Evolutionary conservation across 163 green algal species (phyloP).

Genomic region (Scenedesmus sp.): DNA sequence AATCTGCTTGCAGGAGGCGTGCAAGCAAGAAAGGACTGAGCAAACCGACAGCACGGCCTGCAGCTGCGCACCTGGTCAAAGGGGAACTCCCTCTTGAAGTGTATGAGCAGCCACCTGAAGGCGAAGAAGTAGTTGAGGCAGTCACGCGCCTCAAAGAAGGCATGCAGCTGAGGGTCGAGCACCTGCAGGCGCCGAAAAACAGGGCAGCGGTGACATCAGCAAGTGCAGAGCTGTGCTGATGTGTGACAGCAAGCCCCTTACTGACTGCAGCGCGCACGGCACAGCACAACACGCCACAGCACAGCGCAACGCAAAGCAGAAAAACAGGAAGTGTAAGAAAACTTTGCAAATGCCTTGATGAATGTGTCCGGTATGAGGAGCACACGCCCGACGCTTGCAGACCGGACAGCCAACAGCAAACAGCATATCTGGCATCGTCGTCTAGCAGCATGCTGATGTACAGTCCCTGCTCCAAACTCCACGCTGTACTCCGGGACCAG

Average conservation of each 20-base stretch:
- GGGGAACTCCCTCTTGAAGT: constrained; percentile 89
- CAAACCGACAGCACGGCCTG: not conserved
- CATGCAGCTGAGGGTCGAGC: constrained; percentile 73
- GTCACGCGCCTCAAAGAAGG: constrained; percentile 76
- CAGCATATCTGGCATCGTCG: too few species aligned
- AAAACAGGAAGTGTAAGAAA: too few species aligned
- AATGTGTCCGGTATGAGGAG: not conserved
- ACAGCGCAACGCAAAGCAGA: too few species aligned
- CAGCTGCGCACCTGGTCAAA: constrained; percentile 39
- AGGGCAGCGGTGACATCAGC: not conserved
- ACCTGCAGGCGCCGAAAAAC: not conserved
- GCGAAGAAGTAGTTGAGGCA: constrained; percentile 91
- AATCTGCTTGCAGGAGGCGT: too few species aligned
- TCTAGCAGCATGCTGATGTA: not conserved
- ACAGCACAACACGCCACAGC: too few species aligned
- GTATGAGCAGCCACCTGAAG: constrained; percentile 92
- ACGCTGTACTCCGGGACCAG: too few species aligned
- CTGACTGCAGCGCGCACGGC: too few species aligned
- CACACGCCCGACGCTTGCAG: not conserved
- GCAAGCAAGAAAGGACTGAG: not conserved
- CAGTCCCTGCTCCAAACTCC: too few species aligned
- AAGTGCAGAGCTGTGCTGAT: not conserved
- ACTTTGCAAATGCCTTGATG: too few species aligned
- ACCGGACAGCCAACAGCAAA: not conserved
- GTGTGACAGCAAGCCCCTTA: too few species aligned